These are phyloP conservation scores for Arachnomyces sp. DNA, from an alignment of 2,329 filamentous ascomycete species.

Conservation along the genomic window DNA sequence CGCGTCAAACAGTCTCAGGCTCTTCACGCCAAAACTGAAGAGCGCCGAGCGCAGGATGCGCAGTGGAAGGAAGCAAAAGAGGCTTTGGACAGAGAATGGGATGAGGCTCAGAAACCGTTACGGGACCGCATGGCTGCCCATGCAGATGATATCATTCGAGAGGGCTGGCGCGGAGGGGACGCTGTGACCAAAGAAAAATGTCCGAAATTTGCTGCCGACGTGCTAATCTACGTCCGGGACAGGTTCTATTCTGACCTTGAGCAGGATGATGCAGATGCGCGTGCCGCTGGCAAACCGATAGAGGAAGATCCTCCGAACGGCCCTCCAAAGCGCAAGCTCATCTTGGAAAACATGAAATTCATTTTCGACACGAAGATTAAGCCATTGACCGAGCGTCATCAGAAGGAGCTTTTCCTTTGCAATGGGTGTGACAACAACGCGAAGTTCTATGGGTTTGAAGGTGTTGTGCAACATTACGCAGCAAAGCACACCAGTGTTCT, in stretches of 20 bases:
- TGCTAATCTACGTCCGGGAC: slow-evolving; percentile 58
- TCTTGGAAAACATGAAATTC: slow-evolving; percentile 80
- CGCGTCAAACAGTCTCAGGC: slow-evolving; percentile 41
- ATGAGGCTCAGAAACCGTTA: slow-evolving; percentile 59
- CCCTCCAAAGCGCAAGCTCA: slow-evolving; percentile 54
- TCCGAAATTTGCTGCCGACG: slow-evolving; percentile 62
- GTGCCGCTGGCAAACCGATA: slow-evolving; percentile 39
- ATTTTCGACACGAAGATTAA: slow-evolving; percentile 71
- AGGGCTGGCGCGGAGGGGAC: slow-evolving; percentile 56
- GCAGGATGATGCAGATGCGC: slow-evolving; percentile 43
- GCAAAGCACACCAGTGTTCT: slow-evolving; percentile 68
- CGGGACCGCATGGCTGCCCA: slow-evolving; percentile 56
- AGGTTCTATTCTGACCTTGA: slow-evolving; percentile 57
- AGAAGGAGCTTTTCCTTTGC: slow-evolving; percentile 69
- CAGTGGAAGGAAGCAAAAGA: slow-evolving; percentile 48
- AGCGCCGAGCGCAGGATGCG: slow-evolving; percentile 40
- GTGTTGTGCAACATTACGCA: slow-evolving; percentile 72
- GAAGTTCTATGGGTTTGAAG: slow-evolving; percentile 68
- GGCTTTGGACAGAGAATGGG: slow-evolving; percentile 59
- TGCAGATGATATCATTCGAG: slow-evolving; percentile 61
- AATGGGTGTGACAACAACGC: slow-evolving; percentile 55
- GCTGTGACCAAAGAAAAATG: slow-evolving; percentile 56
- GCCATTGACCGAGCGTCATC: slow-evolving; percentile 55
- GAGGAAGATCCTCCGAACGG: slow-evolving; percentile 44
- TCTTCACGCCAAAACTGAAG: slow-evolving; percentile 39